phyloP scores from a whole-genome alignment of 768 basidiomycete species.

The Tricholomella constricta region DNA sequence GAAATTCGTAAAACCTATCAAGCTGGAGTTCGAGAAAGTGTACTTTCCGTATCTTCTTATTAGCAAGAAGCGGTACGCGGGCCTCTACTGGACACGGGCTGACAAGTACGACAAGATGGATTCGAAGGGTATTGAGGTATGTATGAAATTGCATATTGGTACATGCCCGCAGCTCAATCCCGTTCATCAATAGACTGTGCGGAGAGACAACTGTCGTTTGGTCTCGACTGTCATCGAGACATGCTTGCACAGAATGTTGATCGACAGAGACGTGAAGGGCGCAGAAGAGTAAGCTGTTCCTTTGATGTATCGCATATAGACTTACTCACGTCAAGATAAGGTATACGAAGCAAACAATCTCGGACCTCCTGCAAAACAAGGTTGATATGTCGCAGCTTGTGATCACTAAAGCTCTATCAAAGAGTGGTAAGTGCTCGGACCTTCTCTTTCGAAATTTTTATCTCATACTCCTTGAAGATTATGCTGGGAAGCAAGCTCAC shows the following conservation, averaged over 20 bases:
- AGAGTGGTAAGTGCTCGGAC: conserved; percentile 57
- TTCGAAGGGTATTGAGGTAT: conserved; percentile 96
- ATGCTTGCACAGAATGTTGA: conserved; percentile 96
- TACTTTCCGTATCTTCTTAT: conserved; percentile 98
- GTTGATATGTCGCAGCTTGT: conserved; percentile 99
- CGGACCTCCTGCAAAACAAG: conserved; percentile 94
- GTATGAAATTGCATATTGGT: conserved; percentile 18
- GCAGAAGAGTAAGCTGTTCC: conserved; percentile 74
- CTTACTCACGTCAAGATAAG: conserved; percentile 39
- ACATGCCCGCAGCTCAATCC: neutral
- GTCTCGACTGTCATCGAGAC: conserved; percentile 98
- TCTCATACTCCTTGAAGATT: conserved; percentile 53
- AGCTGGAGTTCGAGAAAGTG: conserved; percentile 98
- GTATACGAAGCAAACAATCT: conserved; percentile 91
- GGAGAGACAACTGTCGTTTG: conserved; percentile 97
- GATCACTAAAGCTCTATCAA: conserved; percentile 95
- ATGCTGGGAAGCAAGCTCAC: conserved; percentile 94
- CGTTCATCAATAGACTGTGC: conserved; percentile 78
- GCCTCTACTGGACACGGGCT: conserved; percentile 93
- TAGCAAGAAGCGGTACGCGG: conserved; percentile 98
- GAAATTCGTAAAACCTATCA: conserved; percentile 95
- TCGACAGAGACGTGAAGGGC: conserved; percentile 90
- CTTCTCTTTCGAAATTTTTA: neutral
- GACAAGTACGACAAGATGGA: conserved; percentile 99
- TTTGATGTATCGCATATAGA: neutral